Evolutionary conservation across 495 filamentous ascomycete genomes (phyloP).

Genomic region (Xylaria flabelliformis): DNA sequence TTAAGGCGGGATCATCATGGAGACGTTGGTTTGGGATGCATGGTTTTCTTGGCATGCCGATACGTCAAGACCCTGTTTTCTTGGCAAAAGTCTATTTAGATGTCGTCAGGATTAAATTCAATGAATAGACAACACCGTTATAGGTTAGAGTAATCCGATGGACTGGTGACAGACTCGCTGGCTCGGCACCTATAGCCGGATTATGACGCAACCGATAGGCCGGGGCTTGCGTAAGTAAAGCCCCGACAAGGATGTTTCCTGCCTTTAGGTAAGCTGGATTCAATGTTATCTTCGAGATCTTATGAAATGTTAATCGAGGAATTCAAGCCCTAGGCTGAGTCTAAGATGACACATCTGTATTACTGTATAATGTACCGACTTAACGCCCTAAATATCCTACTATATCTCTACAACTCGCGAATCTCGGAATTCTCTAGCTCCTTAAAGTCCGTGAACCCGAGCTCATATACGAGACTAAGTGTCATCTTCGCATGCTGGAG

Average conservation of each 20-base stretch:
- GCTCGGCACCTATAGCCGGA: not conserved
- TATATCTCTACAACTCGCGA: constrained; percentile 36
- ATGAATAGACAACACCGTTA: not conserved
- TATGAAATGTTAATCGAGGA: not conserved
- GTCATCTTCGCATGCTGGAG: constrained; percentile 94
- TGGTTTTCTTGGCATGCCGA: not conserved
- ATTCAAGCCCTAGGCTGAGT: not conserved
- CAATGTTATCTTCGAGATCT: not conserved
- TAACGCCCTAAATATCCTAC: constrained; percentile 1
- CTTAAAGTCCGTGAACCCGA: constrained; percentile 70
- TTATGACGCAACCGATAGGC: constrained; percentile 19
- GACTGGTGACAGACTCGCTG: not conserved
- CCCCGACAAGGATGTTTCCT: not conserved
- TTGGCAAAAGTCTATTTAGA: constrained; percentile 20
- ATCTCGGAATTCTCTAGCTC: constrained; percentile 44
- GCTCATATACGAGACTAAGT: constrained; percentile 85
- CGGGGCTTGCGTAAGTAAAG: not conserved
- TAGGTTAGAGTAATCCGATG: not conserved
- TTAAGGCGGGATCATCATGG: not conserved
- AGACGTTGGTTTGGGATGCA: not conserved
- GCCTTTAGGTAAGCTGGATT: not conserved
- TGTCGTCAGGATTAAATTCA: constrained; percentile 13
- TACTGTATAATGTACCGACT: not conserved
- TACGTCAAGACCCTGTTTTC: constrained; percentile 21
- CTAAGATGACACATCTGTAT: not conserved